phyloP scores from a whole-genome alignment of 805 yeast species.

The Saturnispora silvae region DNA sequence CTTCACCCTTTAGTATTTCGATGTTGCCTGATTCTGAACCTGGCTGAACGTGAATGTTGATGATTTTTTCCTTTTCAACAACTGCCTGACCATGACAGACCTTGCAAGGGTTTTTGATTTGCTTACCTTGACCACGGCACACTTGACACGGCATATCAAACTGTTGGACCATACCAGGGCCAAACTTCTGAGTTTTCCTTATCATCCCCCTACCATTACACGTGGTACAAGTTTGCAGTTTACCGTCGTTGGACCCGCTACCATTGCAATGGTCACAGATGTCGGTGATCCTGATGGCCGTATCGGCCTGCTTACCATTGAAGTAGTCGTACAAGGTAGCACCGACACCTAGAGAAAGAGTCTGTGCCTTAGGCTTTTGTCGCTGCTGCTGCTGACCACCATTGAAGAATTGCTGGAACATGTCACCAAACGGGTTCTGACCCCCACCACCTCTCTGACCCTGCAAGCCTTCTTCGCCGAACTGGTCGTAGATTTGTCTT shows the following conservation, averaged over 20 bases:
- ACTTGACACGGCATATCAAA: constrained; percentile 68
- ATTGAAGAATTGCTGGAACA: constrained; percentile 54
- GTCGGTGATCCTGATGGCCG: constrained; percentile 58
- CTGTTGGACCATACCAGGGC: constrained; percentile 84
- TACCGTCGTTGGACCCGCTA: constrained; percentile 74
- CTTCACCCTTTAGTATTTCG: constrained; percentile 59
- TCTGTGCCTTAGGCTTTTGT: constrained; percentile 48
- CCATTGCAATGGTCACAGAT: constrained; percentile 75
- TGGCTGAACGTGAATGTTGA: constrained; percentile 52
- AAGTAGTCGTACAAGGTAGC: constrained; percentile 58
- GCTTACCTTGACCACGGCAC: constrained; percentile 71
- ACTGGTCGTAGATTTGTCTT: constrained; percentile 56
- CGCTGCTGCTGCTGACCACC: constrained; percentile 13
- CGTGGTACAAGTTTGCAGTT: constrained; percentile 47
- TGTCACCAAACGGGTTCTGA: constrained; percentile 27
- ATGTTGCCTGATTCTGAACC: constrained; percentile 58
- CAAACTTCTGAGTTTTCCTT: constrained; percentile 60
- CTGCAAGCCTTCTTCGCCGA: constrained; percentile 61
- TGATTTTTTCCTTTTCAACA: constrained; percentile 41
- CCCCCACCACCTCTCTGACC: constrained; percentile 19
- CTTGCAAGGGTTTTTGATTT: constrained; percentile 53
- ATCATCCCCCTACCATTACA: constrained; percentile 74
- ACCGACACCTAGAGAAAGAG: constrained; percentile 45
- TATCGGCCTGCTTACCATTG: constrained; percentile 53
- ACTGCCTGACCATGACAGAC: constrained; percentile 66